Base-by-base conservation (phyloP, 148 eudicot genomes). In the Limonium bicolor region DNA sequence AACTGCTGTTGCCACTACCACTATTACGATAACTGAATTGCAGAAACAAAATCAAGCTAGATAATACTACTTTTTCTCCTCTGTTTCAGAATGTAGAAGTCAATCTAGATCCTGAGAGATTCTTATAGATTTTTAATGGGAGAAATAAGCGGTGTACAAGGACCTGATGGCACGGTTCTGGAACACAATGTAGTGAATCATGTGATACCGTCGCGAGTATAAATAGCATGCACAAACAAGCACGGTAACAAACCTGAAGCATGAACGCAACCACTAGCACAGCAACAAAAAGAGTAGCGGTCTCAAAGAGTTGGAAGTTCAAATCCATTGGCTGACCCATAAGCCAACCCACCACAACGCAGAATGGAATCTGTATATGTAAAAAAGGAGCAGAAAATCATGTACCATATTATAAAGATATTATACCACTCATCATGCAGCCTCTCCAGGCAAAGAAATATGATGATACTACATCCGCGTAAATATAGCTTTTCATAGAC, bases 221-320 rank as follows among this genome's bases (percentile, higher is more conserved):
- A n/a, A n/a, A n/a, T n/a, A n/a, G n/a, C n/a, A n/a, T n/a, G n/a
- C n/a, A n/a, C n/a, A n/a, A n/a, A n/a, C n/a, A n/a, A n/a, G n/a
- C n/a, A n/a, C n/a, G n/a, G n/a, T n/a, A n/a, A n/a, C n/a, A n/a
- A 65, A 88, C 97, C 97, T 84, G 94, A 59, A 88, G 72, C 87
- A 88, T 74, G 60, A 88, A 88, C 31, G 92, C 95, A 66, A 88
- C 97, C 27, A 88, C 92, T 50, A 88, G 53, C 38, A 88, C 97
- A 5, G 97, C 78, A 46, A 88, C 80, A 50, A 88, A 88, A 41
- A 88, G 93, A 0, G 93, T 74, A 31, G 97, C 93, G 10, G 97
- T 88, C 70, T 88, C 97, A 43, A 88, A 88, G 39, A 88, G 77
- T 64, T 73, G 79, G 46, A 88, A 88, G 59, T 84, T 88, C 77